Conservation (phyloP, 2,329 filamentous ascomycete genomes). For the Fusarium nygamai region DNA sequence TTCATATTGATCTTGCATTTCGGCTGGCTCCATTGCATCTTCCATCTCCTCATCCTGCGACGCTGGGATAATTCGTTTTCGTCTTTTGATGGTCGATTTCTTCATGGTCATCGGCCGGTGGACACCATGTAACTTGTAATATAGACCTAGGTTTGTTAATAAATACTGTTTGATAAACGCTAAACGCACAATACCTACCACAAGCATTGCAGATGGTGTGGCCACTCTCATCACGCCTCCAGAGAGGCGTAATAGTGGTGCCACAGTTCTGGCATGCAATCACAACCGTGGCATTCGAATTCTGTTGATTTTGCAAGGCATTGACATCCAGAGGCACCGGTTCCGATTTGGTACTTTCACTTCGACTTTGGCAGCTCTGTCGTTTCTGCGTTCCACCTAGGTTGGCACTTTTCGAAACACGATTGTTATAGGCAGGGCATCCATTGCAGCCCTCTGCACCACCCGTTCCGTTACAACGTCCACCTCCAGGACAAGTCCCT, state of each 20-base stretch:
- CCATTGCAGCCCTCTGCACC: slow-evolving; percentile 95
- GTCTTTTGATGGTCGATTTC: slow-evolving; percentile 93
- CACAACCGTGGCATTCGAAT: slow-evolving; percentile 57
- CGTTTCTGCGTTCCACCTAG: slow-evolving; percentile 67
- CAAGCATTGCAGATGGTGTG: slow-evolving; percentile 99
- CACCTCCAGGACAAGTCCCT: slow-evolving; percentile 95
- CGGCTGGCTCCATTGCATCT: slow-evolving; percentile 59
- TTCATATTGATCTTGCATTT: slow-evolving; percentile 50
- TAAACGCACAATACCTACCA: slow-evolving; percentile 67
- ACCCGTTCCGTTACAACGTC: slow-evolving; percentile 94
- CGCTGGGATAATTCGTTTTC: slow-evolving; percentile 93
- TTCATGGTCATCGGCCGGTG: slow-evolving; percentile 99
- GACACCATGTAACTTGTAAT: slow-evolving; percentile 94
- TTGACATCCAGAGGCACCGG: slow-evolving; percentile 49
- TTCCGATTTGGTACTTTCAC: slow-evolving; percentile 39
- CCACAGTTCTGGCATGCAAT: slow-evolving; percentile 97
- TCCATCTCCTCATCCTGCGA: slow-evolving; percentile 62
- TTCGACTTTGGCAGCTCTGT: slow-evolving; percentile 47
- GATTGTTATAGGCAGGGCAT: slow-evolving; percentile 97
- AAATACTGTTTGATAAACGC: background rate
- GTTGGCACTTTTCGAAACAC: slow-evolving; percentile 87
- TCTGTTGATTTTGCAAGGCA: slow-evolving; percentile 46
- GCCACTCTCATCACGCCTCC: slow-evolving; percentile 92
- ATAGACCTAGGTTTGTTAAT: slow-evolving; percentile 71
- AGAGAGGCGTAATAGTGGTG: slow-evolving; percentile 95